A percentile compares a stretch with the other conserved stretches of the same genome.
phyloP scores from a whole-genome alignment of 2,329 filamentous ascomycete species.

The Pseudogymnoascus sp. region DNA sequence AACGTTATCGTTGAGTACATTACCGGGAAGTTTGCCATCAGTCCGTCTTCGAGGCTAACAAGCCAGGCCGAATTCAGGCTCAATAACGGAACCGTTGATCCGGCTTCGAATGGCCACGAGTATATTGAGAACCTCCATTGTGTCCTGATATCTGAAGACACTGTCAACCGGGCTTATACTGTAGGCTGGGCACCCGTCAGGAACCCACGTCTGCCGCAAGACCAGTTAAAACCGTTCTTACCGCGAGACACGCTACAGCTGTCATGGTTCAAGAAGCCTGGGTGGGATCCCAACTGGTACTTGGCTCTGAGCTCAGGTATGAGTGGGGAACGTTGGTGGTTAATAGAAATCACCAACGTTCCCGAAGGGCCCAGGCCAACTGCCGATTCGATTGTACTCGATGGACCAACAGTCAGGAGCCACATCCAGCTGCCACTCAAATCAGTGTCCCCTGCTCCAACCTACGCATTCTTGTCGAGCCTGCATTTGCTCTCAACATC shows the following conservation, averaged over 20 bases:
- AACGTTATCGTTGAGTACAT: conserved; percentile 66
- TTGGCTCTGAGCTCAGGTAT: conserved; percentile 64
- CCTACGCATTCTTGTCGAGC: conserved; percentile 29
- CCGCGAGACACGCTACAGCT: conserved; percentile 56
- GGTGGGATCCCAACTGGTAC: conserved; percentile 69
- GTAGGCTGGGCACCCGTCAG: conserved; percentile 54
- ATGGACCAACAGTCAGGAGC: conserved; percentile 18
- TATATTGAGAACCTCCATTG: conserved; percentile 57
- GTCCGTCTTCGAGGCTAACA: conserved; percentile 53
- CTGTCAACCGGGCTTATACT: conserved; percentile 52
- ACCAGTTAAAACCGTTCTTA: conserved; percentile 52
- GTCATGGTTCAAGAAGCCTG: conserved; percentile 61
- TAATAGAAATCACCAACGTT: conserved; percentile 46
- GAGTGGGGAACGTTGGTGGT: conserved; percentile 72
- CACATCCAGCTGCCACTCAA: conserved; percentile 24
- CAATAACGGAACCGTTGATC: conserved; percentile 49
- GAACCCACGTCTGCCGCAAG: conserved; percentile 38
- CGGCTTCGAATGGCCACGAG: conserved; percentile 48
- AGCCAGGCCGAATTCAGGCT: conserved; percentile 56
- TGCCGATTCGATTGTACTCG: not conserved
- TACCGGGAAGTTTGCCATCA: conserved; percentile 67
- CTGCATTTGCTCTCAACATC: conserved; percentile 32
- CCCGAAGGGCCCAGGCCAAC: conserved; percentile 10
- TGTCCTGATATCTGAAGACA: conserved; percentile 52
- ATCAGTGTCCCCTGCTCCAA: conserved; percentile 21